Conservation (phyloP, 2,329 filamentous ascomycete species). For the Xylariaceae sp. region DNA sequence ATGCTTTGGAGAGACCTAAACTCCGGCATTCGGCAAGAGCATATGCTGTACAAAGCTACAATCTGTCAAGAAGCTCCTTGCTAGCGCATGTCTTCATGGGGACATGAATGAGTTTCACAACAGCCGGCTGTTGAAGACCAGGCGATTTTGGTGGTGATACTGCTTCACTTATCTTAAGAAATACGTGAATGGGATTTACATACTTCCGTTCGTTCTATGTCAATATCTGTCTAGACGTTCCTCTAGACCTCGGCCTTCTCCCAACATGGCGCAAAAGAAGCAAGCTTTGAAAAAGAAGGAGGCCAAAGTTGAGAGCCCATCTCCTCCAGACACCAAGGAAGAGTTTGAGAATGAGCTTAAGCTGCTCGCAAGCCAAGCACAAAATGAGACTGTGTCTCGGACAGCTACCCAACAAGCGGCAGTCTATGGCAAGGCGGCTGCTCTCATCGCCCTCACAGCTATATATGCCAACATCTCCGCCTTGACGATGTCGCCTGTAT, state of each 20-base stretch:
- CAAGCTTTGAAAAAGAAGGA: constrained; percentile 22
- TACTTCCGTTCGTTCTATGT: no score
- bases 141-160: no score
- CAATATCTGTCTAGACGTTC: no score
- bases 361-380: constrained; percentile 37
- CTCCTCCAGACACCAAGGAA: constrained; percentile 42
- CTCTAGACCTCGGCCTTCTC: constrained; percentile 1
- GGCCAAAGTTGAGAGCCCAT: constrained; percentile 26
- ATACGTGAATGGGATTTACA: not conserved
- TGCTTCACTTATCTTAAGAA: not conserved
- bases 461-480: constrained; percentile 66
- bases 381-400: constrained; percentile 30
- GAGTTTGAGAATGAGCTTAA: constrained; percentile 51
- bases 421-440: constrained; percentile 37
- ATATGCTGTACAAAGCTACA: no score
- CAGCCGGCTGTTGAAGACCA: not conserved
- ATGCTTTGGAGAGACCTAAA: no score
- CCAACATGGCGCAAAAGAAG: constrained; percentile 28
- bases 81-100: no score
- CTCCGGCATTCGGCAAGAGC: no score
- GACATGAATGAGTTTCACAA: no score
- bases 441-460: constrained; percentile 54
- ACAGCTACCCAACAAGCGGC: constrained; percentile 33
- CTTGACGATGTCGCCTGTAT: constrained; percentile 76
- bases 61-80: no score